phyloP scores from a whole-genome alignment of 2,329 filamentous ascomycete species.

The Neofusicoccum parvum region DNA sequence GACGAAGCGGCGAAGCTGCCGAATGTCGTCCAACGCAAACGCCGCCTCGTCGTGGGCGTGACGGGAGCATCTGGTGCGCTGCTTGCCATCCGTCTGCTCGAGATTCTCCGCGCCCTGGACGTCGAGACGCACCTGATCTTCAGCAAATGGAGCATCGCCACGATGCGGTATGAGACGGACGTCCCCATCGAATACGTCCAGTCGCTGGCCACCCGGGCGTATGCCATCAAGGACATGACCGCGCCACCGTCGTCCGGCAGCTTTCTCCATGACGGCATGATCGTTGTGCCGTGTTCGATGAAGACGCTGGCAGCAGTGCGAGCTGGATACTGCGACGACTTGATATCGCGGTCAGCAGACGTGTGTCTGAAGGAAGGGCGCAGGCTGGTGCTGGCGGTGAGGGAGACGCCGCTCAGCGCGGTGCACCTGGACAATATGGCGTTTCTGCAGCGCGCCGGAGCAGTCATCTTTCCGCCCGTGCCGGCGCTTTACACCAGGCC shows the following conservation, averaged over 20 bases:
- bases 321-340: slow-evolving; percentile 47
- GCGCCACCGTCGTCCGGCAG: slow-evolving; percentile 51
- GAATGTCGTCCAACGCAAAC: slow-evolving; percentile 20
- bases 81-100: slow-evolving; percentile 47
- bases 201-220: slow-evolving; percentile 26
- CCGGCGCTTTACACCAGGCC: slow-evolving; percentile 26
- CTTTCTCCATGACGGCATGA: slow-evolving; percentile 51
- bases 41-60: slow-evolving; percentile 50
- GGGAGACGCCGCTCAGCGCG: slow-evolving; percentile 51
- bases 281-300: slow-evolving; percentile 52
- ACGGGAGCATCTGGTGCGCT: slow-evolving; percentile 54
- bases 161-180: slow-evolving; percentile 29
- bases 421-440: slow-evolving; percentile 54
- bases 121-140: slow-evolving; percentile 50
- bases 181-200: slow-evolving; percentile 4
- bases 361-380: slow-evolving; percentile 51
- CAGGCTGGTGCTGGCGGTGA: slow-evolving; percentile 42
- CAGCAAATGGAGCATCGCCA: slow-evolving; percentile 49
- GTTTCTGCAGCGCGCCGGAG: slow-evolving; percentile 17
- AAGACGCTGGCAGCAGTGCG: slow-evolving; percentile 51
- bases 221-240: slow-evolving; percentile 47
- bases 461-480: slow-evolving; percentile 24
- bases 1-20: too few species aligned
- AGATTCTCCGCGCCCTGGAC: slow-evolving; percentile 44
- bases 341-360: slow-evolving; percentile 50